A percentile compares a stretch with the other conserved stretches of the same genome.
Conservation (phyloP, 495 filamentous ascomycete species). For the Thermothielavioides terrestris region DNA sequence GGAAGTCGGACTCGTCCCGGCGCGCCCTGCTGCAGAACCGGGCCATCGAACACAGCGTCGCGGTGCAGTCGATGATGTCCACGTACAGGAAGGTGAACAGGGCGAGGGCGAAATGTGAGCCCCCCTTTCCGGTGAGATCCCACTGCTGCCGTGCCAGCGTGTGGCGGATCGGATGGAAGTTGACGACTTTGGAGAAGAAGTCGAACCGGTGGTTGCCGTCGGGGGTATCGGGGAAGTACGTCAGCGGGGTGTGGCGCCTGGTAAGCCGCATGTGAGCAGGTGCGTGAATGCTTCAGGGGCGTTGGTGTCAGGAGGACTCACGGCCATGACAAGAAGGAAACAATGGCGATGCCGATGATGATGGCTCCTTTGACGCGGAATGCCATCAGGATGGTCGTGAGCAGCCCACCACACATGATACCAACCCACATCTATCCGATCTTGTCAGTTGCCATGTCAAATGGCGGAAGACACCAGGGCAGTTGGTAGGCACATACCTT, state of each 20-base stretch:
- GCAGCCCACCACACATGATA: slow-evolving; percentile 66
- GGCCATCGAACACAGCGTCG: slow-evolving; percentile 72
- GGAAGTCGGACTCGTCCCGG: slow-evolving; percentile 52
- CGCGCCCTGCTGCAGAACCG: slow-evolving; percentile 62
- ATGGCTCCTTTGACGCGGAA: slow-evolving; percentile 73
- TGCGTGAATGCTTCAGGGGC: neutral
- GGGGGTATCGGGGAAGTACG: slow-evolving; percentile 65
- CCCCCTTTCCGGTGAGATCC: slow-evolving; percentile 44
- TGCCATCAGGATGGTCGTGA: slow-evolving; percentile 70
- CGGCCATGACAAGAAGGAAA: slow-evolving; percentile 78
- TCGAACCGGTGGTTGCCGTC: slow-evolving; percentile 57
- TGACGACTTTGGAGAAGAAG: slow-evolving; percentile 71
- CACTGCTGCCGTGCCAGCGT: slow-evolving; percentile 59
- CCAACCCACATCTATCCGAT: slow-evolving; percentile 59
- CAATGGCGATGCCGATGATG: slow-evolving; percentile 71
- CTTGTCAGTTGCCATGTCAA: slow-evolving; percentile 9
- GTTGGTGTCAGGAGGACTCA: slow-evolving; percentile 22
- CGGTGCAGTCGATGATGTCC: slow-evolving; percentile 63
- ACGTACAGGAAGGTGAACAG: slow-evolving; percentile 83
- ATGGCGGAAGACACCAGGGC: neutral
- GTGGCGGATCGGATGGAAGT: slow-evolving; percentile 66
- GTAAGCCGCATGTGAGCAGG: neutral
- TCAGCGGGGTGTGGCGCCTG: slow-evolving; percentile 58
- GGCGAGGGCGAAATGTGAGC: slow-evolving; percentile 59
- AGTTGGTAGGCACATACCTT: slow-evolving; percentile 41